These are phyloP conservation scores for Botrytis galanthina DNA, from an alignment of 2,329 filamentous ascomycete genomes.

Conservation along the genomic window DNA sequence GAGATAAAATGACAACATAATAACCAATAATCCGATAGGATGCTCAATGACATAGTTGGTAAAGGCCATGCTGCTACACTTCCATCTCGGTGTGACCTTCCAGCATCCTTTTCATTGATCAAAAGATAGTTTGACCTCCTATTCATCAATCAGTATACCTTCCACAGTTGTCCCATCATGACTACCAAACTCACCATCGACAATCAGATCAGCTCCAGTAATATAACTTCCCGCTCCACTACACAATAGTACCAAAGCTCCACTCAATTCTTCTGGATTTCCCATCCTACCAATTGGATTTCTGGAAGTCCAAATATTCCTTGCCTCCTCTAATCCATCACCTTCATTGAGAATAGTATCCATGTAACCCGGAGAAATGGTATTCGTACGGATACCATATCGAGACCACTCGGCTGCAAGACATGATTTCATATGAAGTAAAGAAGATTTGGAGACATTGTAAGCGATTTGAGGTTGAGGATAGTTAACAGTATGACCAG, in stretches of 20 bases:
- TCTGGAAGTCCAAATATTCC: constrained; percentile 54
- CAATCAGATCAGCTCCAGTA: constrained; percentile 42
- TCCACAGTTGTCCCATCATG: not conserved
- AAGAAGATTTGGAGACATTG: constrained; percentile 68
- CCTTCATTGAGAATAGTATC: constrained; percentile 61
- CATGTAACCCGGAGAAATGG: constrained; percentile 72
- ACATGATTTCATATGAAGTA: constrained; percentile 61
- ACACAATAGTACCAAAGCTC: constrained; percentile 58
- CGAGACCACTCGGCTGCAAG: constrained; percentile 72
- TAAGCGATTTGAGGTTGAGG: constrained; percentile 67
- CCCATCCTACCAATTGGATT: constrained; percentile 68
- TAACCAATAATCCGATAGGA: not conserved
- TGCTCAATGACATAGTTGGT: not conserved
- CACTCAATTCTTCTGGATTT: constrained; percentile 59
- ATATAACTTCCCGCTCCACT: constrained; percentile 64
- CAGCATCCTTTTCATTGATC: not conserved
- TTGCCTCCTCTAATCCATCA: constrained; percentile 52
- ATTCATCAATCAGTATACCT: not conserved
- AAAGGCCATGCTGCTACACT: too few species aligned
- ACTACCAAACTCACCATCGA: constrained; percentile 16
- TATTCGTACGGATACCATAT: constrained; percentile 70
- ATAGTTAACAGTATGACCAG: constrained; percentile 55
- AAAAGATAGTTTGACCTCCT: constrained; percentile 12
- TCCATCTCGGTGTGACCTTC: too few species aligned
- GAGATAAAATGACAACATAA: not conserved